Percentiles rank a stretch among this genome's conserved stretches.
These are phyloP conservation scores for Fusarium bulbicola DNA, from an alignment of 2,329 filamentous ascomycete species.

Conservation along the genomic window DNA sequence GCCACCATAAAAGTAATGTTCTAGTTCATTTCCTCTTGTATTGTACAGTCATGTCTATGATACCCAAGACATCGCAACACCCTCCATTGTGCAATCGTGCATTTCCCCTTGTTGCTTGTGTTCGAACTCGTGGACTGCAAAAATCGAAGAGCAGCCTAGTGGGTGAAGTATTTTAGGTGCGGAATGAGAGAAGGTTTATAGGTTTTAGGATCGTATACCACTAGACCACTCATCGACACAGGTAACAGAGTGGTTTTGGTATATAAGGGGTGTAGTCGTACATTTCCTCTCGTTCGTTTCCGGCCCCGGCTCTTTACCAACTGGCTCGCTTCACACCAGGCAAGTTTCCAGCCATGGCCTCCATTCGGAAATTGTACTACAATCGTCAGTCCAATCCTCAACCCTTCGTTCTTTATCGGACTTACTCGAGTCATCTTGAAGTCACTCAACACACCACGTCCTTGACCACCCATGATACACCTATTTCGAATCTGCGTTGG, in stretches of 20 bases:
- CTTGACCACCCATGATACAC: constrained; percentile 91
- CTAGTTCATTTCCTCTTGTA: constrained; percentile 26
- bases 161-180: not conserved
- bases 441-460: constrained; percentile 87
- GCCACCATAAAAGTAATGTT: not conserved
- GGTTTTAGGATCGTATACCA: not conserved
- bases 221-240: not conserved
- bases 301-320: constrained; percentile 71
- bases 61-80: not conserved
- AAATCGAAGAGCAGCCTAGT: not conserved
- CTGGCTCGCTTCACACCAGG: constrained; percentile 96
- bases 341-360: constrained; percentile 84
- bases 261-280: constrained; percentile 15
- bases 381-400: constrained; percentile 38
- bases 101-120: not conserved
- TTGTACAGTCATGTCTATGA: constrained; percentile 39
- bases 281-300: constrained; percentile 8
- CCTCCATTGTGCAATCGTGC: constrained; percentile 33
- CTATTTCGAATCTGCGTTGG: constrained; percentile 94
- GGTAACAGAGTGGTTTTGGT: not conserved
- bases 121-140: not conserved
- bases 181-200: not conserved
- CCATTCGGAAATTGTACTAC: constrained; percentile 91
- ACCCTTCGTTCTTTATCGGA: constrained; percentile 28
- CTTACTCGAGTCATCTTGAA: constrained; percentile 92